A percentile compares a stretch with the other conserved stretches of the same genome.
These are phyloP conservation scores for Carpinus fangiana DNA, from an alignment of 306 rosid species.

Conservation along the genomic window DNA sequence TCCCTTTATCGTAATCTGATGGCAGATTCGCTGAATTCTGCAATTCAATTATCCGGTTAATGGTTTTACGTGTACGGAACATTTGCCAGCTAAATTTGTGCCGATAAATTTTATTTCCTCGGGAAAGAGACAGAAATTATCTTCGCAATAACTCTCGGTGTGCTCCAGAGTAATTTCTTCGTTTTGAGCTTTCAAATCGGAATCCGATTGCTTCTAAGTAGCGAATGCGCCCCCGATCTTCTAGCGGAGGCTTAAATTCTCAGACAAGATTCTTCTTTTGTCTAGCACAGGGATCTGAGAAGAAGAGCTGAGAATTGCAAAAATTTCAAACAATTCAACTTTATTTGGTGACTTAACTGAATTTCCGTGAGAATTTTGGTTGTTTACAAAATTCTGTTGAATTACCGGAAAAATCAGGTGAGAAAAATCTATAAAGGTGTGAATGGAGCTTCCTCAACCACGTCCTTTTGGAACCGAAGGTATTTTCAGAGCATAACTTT, in stretches of 20 bases:
- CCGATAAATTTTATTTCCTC: neutral
- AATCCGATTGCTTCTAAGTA: constrained; percentile 20
- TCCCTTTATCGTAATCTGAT: constrained; percentile 15
- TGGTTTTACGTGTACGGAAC: neutral
- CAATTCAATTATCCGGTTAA: constrained; percentile 1
- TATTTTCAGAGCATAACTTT: constrained; percentile 28
- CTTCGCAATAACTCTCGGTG: neutral
- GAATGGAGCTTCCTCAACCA: constrained; percentile 92
- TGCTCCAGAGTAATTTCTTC: neutral
- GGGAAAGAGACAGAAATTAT: neutral
- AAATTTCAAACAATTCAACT: constrained; percentile 9
- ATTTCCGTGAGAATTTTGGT: constrained; percentile 32
- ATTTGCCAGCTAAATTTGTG: constrained; percentile 15
- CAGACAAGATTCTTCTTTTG: constrained; percentile 5
- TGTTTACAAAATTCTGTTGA: constrained; percentile 32
- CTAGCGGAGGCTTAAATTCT: constrained; percentile 16
- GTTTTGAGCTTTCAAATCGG: neutral
- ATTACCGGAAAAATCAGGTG: constrained; percentile 7
- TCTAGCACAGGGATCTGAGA: constrained; percentile 47
- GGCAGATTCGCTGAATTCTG: constrained; percentile 41
- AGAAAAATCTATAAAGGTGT: constrained; percentile 13
- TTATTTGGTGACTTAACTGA: constrained; percentile 7
- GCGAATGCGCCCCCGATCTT: constrained; percentile 60
- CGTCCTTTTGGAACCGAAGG: constrained; percentile 76
- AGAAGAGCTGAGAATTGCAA: neutral